Evolutionary conservation across 1,284 basidiomycete genomes (phyloP), one percentile per base, ranked within the genome.

Genomic region (Calocybe gambosa): DNA sequence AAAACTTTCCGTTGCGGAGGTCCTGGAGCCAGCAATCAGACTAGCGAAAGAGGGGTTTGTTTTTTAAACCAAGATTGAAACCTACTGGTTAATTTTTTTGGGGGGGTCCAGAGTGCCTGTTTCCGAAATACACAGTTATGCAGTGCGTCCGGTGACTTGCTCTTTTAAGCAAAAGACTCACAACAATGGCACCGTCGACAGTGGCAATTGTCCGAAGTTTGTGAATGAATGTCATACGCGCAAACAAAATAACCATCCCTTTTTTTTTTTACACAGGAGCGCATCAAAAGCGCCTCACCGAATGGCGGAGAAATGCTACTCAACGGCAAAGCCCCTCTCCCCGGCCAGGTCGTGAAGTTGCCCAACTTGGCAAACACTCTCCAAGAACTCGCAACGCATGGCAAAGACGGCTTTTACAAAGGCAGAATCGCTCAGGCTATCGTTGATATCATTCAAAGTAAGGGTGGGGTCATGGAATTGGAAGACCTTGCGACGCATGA

Each of bases 401-500:
- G 94, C 3, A 91, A 88, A 56, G 81, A 87, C 44, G 95, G 93
- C 0, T 98, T 93, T 65, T 98, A 98, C 70, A 89, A 84, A 58
- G 95, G 94, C 1, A 72, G 87, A 5, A 68, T 97, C 18, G 94
- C 94, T 0, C 71, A 94, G 61, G 89, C 88, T 0, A 93, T 97
- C 48, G 91, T 97, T 12, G 85, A 94, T 38, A 69, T 91, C 19
- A 77, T 92, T 50, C 73, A 88, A 63, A 82, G 79, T 59, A 77
- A 85, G 56, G 94, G 93, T 16, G 94, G 94, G 13, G 77, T 93
- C 4, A 91, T 98, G 88, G 85, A 87, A 44, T 74, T 96, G 9
- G 82, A 86, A 16, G 94, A 98, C 64, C 77, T 98, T 20, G 85
- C 85, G 10, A 74, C 77, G 42, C 93, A 95, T 61, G 68, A 78